Evolutionary conservation across 2,329 filamentous ascomycete species (phyloP), one percentile per base, ranked within the genome.

Genomic region (Aspergillus ustus): DNA sequence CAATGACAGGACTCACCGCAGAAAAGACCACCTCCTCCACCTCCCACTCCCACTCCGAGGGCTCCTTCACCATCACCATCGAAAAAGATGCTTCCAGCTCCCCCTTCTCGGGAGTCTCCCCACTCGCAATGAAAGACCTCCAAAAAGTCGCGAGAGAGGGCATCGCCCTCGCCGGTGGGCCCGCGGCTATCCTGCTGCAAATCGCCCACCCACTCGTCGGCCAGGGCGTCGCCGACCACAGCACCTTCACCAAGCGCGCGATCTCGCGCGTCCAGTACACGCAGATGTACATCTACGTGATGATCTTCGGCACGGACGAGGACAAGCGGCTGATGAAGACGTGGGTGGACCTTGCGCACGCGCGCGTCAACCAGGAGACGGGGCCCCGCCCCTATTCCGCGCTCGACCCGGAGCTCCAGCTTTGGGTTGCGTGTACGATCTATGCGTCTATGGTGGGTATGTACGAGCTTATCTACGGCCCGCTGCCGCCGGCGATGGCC

Each of bases 201-300:
- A 60, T 60, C 28, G 51, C 57, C 9, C 57, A 60, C 28, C 57
- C 57, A 9, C 44, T 48, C 7, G 57, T 60, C 7, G 57, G 57
- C 19, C 50, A 53, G 19, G 57, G 57, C 22, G 57, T 60, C 40
- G 57, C 57, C 22, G 57, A 60, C n/a, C 57, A 60, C 51, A 60
- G 57, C 43, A 60, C 57, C 7, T 60, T 60, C 28, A 43, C 43
- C 15, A 60, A 40, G n/a, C 29, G 57, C 7, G 57, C 57, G 6
- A 60, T 60, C 43, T 49, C 50, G n/a, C 57, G 57, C 2, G 50
- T 51, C 3, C 50, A 60, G 31, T 60, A 60, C 19, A 60, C 57
- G 2, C 57, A 60, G 43, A 60, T 54, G 57, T 60, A 60, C 29
- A 53, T 60, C 28, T 58, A 58, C 28, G 55, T 58, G 20, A 58